Percentiles rank a stretch among this genome's conserved stretches.
These are phyloP conservation scores for Ilex aquifolium DNA, from an alignment of 257 asterid species.

Conservation along the genomic window DNA sequence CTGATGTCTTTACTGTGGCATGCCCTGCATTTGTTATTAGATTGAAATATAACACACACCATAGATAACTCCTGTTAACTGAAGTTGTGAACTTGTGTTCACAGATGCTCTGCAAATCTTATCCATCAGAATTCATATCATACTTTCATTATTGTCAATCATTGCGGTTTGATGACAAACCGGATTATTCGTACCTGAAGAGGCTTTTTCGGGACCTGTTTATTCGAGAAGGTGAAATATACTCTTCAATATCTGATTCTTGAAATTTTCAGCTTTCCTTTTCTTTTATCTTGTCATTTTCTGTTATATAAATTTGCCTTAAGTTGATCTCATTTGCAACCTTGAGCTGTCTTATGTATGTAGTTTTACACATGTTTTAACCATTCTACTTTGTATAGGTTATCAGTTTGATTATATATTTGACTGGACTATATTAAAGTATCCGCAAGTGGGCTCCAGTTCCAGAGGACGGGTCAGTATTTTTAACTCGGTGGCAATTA, in stretches of 20 bases:
- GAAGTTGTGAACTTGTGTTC: background rate
- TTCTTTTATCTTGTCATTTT: background rate
- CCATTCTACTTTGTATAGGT: constrained; percentile 34
- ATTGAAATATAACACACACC: too few relatives aligned
- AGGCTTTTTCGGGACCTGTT: constrained; percentile 81
- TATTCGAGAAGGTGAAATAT: constrained; percentile 64
- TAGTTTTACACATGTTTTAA: background rate
- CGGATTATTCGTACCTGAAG: constrained; percentile 84
- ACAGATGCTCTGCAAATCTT: constrained; percentile 88
- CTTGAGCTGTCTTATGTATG: background rate
- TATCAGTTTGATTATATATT: constrained; percentile 81
- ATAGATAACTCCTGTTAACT: too few relatives aligned
- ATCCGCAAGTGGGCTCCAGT: constrained; percentile 76
- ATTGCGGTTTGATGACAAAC: constrained; percentile 80
- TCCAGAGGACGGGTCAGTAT: constrained; percentile 53
- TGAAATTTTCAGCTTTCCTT: background rate
- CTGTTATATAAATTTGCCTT: constrained; percentile 4
- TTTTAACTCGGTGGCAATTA: background rate
- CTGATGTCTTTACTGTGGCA: background rate
- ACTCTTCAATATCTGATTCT: background rate
- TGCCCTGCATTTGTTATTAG: background rate
- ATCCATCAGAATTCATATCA: constrained; percentile 82
- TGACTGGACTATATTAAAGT: constrained; percentile 89
- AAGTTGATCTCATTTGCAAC: background rate
- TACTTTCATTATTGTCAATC: constrained; percentile 94